Conservation (phyloP, 2,329 filamentous ascomycete genomes). For the Westerdykella aurantiaca region DNA sequence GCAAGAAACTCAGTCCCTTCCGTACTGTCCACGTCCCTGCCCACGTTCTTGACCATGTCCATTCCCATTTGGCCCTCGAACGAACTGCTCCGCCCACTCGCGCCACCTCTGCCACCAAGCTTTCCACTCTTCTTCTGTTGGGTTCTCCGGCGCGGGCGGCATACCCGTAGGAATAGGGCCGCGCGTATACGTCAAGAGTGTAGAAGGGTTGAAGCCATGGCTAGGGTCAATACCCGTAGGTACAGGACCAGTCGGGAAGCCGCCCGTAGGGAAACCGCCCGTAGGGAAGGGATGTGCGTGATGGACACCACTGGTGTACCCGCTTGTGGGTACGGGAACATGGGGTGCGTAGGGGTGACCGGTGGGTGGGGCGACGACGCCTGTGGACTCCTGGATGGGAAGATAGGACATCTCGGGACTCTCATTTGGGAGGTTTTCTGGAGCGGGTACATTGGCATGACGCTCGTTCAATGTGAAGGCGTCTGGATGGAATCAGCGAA, state of each 20-base stretch:
- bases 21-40: too few species aligned
- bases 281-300: not conserved
- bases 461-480: too few species aligned
- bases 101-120: not conserved
- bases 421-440: too few species aligned
- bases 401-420: too few species aligned
- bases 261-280: conserved; percentile 1
- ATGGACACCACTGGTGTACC: not conserved
- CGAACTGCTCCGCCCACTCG: not conserved
- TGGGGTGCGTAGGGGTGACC: conserved; percentile 1
- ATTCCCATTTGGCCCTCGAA: not conserved
- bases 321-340: not conserved
- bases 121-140: not conserved
- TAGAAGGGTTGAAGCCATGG: not conserved
- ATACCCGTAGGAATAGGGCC: not conserved
- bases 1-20: too few species aligned
- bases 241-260: not conserved
- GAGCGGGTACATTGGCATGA: too few species aligned
- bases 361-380: not conserved
- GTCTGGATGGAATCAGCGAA: too few species aligned
- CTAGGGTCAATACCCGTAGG: too few species aligned
- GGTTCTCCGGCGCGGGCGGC: not conserved
- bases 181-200: not conserved
- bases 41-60: too few species aligned
- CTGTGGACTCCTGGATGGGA: not conserved